Percentiles rank a stretch among this genome's conserved stretches.
These are phyloP conservation scores for Naganishia cerealis DNA, from an alignment of 1,284 basidiomycete species.

Conservation along the genomic window DNA sequence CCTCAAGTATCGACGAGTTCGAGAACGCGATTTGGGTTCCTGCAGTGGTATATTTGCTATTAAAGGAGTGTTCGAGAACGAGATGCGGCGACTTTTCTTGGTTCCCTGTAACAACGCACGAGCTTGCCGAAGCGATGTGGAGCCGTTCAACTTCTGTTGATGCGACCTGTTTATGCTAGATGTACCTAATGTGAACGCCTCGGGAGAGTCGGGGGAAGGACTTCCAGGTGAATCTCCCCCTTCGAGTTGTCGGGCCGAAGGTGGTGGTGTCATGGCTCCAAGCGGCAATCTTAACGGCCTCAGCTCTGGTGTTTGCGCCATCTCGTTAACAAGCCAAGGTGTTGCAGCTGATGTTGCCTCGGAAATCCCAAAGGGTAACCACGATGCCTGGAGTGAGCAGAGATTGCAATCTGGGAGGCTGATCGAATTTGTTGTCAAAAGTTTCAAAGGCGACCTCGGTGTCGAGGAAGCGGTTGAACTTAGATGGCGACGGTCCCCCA, in stretches of 20 bases:
- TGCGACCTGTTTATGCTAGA: no score
- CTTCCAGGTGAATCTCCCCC: neutral
- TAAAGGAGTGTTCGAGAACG: neutral
- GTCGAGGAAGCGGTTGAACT: neutral
- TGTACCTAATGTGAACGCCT: no score
- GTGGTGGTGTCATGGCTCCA: constrained; percentile 1
- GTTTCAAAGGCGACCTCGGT: neutral
- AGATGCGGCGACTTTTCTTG: neutral
- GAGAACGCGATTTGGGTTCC: neutral
- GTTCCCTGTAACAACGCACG: no score
- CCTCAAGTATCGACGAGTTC: neutral
- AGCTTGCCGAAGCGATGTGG: no score
- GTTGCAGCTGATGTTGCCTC: neutral
- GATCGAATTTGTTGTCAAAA: neutral
- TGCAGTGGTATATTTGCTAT: neutral
- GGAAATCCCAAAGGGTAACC: neutral
- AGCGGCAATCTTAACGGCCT: neutral
- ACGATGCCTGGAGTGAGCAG: neutral
- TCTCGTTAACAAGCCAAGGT: neutral
- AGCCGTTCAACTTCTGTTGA: no score
- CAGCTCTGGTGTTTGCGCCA: neutral
- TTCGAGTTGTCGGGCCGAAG: neutral
- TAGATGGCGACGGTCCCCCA: neutral
- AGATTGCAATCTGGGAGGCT: neutral
- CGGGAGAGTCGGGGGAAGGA: neutral